Evolutionary conservation across 129 eudicot species (phyloP).

Genomic region (Scalesia atractyloides): DNA sequence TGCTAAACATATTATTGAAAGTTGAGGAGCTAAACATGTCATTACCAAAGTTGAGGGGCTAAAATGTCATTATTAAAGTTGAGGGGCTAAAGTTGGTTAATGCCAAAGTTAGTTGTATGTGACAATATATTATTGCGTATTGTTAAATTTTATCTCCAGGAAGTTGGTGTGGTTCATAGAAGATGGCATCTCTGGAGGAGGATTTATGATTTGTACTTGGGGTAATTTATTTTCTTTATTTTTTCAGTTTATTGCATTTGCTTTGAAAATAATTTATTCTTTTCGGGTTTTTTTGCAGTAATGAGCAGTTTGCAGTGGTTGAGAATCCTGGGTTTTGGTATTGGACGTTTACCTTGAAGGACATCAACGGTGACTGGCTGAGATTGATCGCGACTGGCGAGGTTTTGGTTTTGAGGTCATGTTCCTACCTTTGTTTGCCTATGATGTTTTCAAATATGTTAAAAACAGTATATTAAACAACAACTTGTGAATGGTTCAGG

Average conservation of each 20-base stretch:
- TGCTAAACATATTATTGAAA: too few relatives aligned
- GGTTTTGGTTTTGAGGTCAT: constrained; percentile 97
- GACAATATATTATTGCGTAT: not conserved
- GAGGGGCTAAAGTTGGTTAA: too few relatives aligned
- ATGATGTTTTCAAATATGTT: not conserved
- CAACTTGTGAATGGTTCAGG: constrained; percentile 40
- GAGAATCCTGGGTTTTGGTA: constrained; percentile 96
- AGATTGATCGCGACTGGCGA: constrained; percentile 97
- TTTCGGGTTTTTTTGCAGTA: constrained; percentile 37
- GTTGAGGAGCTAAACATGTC: too few relatives aligned
- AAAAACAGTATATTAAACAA: not conserved
- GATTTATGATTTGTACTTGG: constrained; percentile 91
- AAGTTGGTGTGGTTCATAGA: constrained; percentile 95
- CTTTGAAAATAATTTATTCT: constrained; percentile 5
- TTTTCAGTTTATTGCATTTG: not conserved
- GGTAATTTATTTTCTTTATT: constrained; percentile 43
- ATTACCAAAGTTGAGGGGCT: too few relatives aligned
- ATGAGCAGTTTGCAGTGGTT: constrained; percentile 91
- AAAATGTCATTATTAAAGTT: too few relatives aligned
- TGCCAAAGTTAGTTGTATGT: not conserved
- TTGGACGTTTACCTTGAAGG: constrained; percentile 96
- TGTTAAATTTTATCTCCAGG: constrained; percentile 46
- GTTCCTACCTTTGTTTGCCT: constrained; percentile 4
- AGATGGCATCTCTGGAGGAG: constrained; percentile 99
- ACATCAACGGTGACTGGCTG: constrained; percentile 74